phyloP scores from a whole-genome alignment of 306 rosid genomes.

The Senna tora region DNA sequence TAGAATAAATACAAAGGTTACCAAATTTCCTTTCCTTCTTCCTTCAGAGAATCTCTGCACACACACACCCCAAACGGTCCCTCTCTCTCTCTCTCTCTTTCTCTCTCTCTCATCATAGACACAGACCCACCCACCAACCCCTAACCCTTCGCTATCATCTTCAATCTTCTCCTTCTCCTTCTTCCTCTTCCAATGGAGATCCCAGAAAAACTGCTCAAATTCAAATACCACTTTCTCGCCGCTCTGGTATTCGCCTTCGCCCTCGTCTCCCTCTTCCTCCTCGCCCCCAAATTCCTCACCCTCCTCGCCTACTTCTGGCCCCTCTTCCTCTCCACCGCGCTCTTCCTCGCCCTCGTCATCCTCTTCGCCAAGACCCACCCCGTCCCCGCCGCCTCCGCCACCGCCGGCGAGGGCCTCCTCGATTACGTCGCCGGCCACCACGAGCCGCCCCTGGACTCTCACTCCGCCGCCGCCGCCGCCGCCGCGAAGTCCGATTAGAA shows the following conservation, averaged over 20 bases:
- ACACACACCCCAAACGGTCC: too few species aligned
- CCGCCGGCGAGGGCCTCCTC: constrained; percentile 68
- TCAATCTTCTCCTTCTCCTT: too few species aligned
- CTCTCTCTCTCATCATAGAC: background rate
- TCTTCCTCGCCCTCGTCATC: constrained; percentile 70
- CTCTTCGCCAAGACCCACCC: constrained; percentile 62
- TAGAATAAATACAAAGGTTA: too few species aligned
- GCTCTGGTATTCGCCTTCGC: constrained; percentile 35
- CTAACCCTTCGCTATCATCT: background rate
- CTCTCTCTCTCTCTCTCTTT: too few species aligned
- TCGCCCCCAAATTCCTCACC: constrained; percentile 63
- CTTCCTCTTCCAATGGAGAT: constrained; percentile 64
- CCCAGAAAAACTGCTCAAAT: constrained; percentile 56
- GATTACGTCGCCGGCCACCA: constrained; percentile 78
- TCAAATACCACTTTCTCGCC: constrained; percentile 54
- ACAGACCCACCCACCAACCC: background rate
- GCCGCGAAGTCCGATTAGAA: constrained; percentile 48
- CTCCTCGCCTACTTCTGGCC: constrained; percentile 93
- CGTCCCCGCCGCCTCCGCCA: constrained; percentile 42
- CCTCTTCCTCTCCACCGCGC: constrained; percentile 80
- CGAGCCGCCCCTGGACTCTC: constrained; percentile 45
- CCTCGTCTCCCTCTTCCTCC: constrained; percentile 40
- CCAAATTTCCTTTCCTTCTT: too few species aligned
- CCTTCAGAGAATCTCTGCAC: too few species aligned
- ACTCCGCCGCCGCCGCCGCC: constrained; percentile 22